Percentiles rank a stretch among this genome's conserved stretches.
Conservation (phyloP, 2,329 filamentous ascomycete genomes). For the Fonsecaea nubica region DNA sequence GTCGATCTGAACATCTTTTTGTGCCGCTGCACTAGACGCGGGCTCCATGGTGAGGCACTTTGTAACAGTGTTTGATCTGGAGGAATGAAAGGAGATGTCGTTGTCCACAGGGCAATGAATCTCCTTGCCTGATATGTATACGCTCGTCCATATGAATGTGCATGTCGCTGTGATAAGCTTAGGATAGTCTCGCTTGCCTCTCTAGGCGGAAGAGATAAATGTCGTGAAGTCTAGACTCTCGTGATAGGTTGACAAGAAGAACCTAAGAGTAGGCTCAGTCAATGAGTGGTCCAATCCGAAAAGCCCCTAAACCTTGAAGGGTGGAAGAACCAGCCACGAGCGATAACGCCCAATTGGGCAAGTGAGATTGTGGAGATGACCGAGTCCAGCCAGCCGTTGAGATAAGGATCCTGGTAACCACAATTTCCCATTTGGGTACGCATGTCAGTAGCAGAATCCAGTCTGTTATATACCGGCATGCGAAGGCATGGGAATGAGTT, state of each 20-base stretch:
- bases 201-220: conserved; percentile 28
- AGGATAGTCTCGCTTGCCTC: conserved; percentile 9
- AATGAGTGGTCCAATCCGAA: neutral
- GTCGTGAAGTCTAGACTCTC: neutral
- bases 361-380: conserved; percentile 20
- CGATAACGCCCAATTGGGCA: conserved; percentile 10
- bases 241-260: conserved; percentile 19
- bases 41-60: neutral
- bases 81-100: neutral
- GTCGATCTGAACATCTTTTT: conserved; percentile 14
- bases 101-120: too few relatives aligned
- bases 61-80: neutral
- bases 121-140: conserved; percentile 14
- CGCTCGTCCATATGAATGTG: neutral
- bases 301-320: neutral
- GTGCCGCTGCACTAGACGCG: neutral
- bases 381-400: conserved; percentile 1
- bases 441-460: neutral
- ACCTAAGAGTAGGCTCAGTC: neutral
- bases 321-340: neutral
- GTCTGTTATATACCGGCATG: neutral
- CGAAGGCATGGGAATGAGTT: neutral
- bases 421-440: conserved; percentile 20
- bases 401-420: conserved; percentile 19
- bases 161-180: conserved; percentile 6